These are phyloP conservation scores for Aschersonia sp. DNA, from an alignment of 2,329 filamentous ascomycete genomes.

Conservation along the genomic window DNA sequence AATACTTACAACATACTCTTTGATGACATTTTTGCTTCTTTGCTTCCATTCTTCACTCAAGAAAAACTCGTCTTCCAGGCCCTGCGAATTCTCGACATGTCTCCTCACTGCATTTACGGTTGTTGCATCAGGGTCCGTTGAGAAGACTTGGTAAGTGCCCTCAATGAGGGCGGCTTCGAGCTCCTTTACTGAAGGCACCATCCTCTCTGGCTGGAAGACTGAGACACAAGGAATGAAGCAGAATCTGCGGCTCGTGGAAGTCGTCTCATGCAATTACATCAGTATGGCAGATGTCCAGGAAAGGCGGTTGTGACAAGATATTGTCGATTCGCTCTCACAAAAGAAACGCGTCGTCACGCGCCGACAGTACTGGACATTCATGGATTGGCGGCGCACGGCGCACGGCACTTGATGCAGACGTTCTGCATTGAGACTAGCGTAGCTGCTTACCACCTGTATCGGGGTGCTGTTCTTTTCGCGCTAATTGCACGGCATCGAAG, in stretches of 20 bases:
- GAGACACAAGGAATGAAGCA: no score
- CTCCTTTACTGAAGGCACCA: slow-evolving; percentile 20
- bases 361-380: neutral
- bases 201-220: neutral
- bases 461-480: neutral
- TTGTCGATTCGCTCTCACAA: no score
- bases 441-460: no score
- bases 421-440: no score
- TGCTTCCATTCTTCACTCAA: slow-evolving; percentile 36
- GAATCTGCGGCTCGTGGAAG: no score
- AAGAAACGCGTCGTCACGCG: neutral
- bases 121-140: slow-evolving; percentile 27
- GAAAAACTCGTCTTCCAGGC: slow-evolving; percentile 36
- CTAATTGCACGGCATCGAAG: neutral
- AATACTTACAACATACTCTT: slow-evolving; percentile 33
- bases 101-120: slow-evolving; percentile 44
- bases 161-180: slow-evolving; percentile 31
- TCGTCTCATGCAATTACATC: no score
- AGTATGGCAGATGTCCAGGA: no score
- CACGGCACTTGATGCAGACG: neutral
- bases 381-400: neutral
- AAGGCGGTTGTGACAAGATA: no score
- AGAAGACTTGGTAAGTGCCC: slow-evolving; percentile 31
- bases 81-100: slow-evolving; percentile 31
- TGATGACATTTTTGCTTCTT: slow-evolving; percentile 43